These are phyloP conservation scores for Trichopus zeylanicus DNA, from an alignment of 116 monocot genomes.

Conservation along the genomic window DNA sequence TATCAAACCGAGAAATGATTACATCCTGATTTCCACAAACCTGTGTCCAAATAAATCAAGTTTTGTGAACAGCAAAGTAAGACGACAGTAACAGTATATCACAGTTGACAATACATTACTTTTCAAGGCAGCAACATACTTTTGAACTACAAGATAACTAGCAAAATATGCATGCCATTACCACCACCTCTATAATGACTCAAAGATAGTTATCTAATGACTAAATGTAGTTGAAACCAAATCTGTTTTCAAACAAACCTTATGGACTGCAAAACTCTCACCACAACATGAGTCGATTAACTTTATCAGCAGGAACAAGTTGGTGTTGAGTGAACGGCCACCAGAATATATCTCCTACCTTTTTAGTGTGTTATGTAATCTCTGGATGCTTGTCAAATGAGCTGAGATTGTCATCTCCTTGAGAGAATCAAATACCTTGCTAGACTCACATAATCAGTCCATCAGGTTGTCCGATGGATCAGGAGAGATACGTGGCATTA, in stretches of 20 bases:
- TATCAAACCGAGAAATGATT: conserved; percentile 86
- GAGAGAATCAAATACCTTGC: conserved; percentile 54
- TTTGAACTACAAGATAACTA: too few relatives aligned
- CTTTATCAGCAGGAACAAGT: conserved; percentile 52
- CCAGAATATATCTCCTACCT: conserved; percentile 76
- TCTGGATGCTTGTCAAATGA: conserved; percentile 53
- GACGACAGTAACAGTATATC: background rate
- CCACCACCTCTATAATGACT: too few relatives aligned
- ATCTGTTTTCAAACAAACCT: conserved; percentile 39
- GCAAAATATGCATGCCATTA: background rate
- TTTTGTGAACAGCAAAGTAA: background rate
- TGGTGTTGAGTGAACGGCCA: conserved; percentile 99
- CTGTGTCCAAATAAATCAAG: conserved; percentile 22
- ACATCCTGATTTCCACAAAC: conserved; percentile 33
- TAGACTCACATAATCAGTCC: conserved; percentile 74
- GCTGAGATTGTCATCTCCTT: conserved; percentile 37
- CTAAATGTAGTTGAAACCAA: too few relatives aligned
- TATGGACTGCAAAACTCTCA: conserved; percentile 80
- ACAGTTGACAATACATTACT: too few relatives aligned
- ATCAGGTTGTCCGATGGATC: conserved; percentile 63
- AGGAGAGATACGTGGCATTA: conserved; percentile 62
- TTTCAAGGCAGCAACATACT: too few relatives aligned
- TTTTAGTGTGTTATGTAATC: conserved; percentile 58
- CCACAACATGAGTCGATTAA: conserved; percentile 92
- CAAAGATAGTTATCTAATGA: too few relatives aligned